Conservation (phyloP, 768 basidiomycete genomes). For the Pleurotus giganteus region DNA sequence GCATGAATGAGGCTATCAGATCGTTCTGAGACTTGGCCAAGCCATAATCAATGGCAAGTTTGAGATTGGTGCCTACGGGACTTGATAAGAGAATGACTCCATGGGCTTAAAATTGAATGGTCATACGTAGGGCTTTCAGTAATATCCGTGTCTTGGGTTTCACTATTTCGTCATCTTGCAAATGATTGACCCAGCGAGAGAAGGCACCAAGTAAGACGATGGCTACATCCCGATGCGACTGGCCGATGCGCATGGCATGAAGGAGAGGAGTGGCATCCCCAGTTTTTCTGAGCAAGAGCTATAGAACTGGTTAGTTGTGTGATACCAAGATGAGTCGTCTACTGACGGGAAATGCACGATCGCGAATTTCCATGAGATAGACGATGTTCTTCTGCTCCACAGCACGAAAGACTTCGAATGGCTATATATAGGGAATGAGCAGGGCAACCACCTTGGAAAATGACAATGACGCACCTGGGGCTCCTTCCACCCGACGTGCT, state of each 20-base stretch:
- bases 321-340: not conserved
- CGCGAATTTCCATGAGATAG: conserved; percentile 81
- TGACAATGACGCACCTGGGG: conserved; percentile 41
- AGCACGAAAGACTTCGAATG: conserved; percentile 72
- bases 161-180: conserved; percentile 77
- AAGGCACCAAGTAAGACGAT: conserved; percentile 88
- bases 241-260: conserved; percentile 83
- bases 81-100: not conserved
- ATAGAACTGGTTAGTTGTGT: not conserved
- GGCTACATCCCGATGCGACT: conserved; percentile 76
- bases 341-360: conserved; percentile 73
- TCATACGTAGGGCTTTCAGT: conserved; percentile 76
- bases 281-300: conserved; percentile 82
- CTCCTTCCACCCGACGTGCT: conserved; percentile 40
- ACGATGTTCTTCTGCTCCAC: conserved; percentile 82
- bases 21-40: conserved; percentile 78
- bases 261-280: conserved; percentile 87
- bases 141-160: conserved; percentile 66
- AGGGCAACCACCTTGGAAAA: conserved; percentile 35
- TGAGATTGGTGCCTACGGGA: conserved; percentile 69
- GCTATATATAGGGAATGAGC: conserved; percentile 23
- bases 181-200: conserved; percentile 87
- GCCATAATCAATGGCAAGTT: conserved; percentile 89
- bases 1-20: conserved; percentile 88
- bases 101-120: conserved; percentile 7